Evolutionary conservation across 1,139 yeast genomes (phyloP), one percentile per base, ranked within the genome.

Genomic region (Suhomyces choctaworum): DNA sequence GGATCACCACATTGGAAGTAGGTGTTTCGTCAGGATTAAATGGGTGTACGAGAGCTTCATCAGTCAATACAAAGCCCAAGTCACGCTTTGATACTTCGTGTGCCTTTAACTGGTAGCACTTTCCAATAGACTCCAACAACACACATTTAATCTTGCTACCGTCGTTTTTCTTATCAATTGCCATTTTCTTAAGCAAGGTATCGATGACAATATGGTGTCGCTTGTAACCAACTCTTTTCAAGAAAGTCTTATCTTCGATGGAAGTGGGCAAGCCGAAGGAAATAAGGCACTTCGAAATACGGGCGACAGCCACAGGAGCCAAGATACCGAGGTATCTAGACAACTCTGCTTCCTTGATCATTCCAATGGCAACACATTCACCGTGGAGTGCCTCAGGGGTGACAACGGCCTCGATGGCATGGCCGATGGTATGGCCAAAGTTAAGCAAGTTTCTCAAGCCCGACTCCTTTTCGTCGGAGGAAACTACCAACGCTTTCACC

Each of bases 371-470:
- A 13, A 92, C 98, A 73, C 98, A 92, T 62, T 92, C 99, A 42
- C 99, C 99, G 52, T 92, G 99, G 31, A 92, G 73, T 13, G 96
- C 94, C 59, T 90, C 89, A 7, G 99, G 98, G 4, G 97, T 89
- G 46, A 92, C 73, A 22, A 94, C 80, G 11, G 98, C 98, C 66
- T 92, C 99, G 49, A 85, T 89, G 16, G 99, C 99, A 60, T 92
- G 99, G 29, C 98, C 99, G 52, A 92, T 90, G 23, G 97, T 81
- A 61, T 92, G 99, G 20, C 99, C 99, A 57, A 92, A 94, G 63
- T 92, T 92, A 44, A 92, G 74, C 50, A 92, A 69, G 61, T 92
- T 92, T 66, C 99, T 78, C 50, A 92, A 74, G 2, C 97, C 95
- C 35, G 96, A 88, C 61, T 94, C 98, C 54, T 95, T 84, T 64